Base-by-base conservation (phyloP, 2,329 filamentous ascomycete genomes). In the Aspergillus costaricaensis region DNA sequence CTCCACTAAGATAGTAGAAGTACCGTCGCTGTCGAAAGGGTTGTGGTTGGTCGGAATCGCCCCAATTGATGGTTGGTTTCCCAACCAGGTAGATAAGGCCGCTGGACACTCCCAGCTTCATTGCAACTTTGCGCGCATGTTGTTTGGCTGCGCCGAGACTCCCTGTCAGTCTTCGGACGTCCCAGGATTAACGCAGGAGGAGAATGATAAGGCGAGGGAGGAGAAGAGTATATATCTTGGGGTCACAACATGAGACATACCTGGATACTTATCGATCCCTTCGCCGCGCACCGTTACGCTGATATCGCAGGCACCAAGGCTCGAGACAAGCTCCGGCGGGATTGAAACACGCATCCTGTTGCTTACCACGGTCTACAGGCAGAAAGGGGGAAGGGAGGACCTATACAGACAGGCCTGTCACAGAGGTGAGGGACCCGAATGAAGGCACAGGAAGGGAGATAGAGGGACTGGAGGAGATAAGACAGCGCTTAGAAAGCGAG, bases 1-100 rank as follows among this genome's bases (percentile, higher is more conserved):
- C 74, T 58, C 85, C 85, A 58, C 79, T 83, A 48, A 88, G 70
- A 65, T 88, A 87, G 72, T 85, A 86, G 67, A 88, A 88, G 69
- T 87, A 87, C 21, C 86, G 81, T 63, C 81, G 79, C 68, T 88
- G 86, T 14, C 85, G 80, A 66, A 87, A 88, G 5, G 79, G 77
- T 19, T 77, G 78, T 58, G 78, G 75, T 76, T 85, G 82, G 62
- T 88, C 86, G 27, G 84, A 86, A 67, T 88, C 86, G 60, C 85
- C 82, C 64, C 81, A 80, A 56, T 80, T 77, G 47, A 77, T 72
- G 4, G 79, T 80, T 3, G 80, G 76, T 54, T 81, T 77, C 23
- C 85, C 85, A 36, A 78, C 76, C 21, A 88, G 80, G 67, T 85
- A 87, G 53, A 88, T 82, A 56, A 88, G 72, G 25, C 85, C 83